Conservation (phyloP, 2,329 filamentous ascomycete genomes). For the Passalora sequoiae region DNA sequence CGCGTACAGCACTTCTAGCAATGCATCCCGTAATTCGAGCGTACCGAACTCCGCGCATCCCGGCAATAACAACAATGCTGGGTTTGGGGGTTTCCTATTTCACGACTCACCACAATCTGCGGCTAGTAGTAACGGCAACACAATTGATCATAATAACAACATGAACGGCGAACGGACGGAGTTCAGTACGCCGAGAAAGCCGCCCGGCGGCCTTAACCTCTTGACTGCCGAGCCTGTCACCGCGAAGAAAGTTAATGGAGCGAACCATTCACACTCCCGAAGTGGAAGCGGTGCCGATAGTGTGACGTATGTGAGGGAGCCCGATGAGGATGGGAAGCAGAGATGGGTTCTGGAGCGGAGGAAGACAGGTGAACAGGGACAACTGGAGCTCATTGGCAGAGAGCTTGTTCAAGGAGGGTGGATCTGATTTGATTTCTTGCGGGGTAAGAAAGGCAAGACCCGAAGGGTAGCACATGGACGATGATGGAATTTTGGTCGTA, state of each 20-base stretch:
- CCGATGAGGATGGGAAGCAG: conserved; percentile 54
- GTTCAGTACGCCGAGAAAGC: conserved; percentile 17
- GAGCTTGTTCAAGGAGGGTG: conserved; percentile 57
- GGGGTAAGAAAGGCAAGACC: too few relatives aligned
- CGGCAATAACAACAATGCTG: conserved; percentile 3
- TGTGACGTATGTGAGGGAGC: conserved; percentile 61
- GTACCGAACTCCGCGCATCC: conserved; percentile 12
- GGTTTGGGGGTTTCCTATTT: conserved; percentile 7
- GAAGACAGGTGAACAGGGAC: conserved; percentile 59
- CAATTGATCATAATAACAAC: too few relatives aligned
- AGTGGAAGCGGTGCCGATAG: conserved; percentile 57
- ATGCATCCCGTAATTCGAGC: conserved; percentile 15
- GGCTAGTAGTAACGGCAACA: conserved; percentile 12
- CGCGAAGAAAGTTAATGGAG: conserved; percentile 16
- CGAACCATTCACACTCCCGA: conserved; percentile 23
- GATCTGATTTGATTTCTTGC: too few relatives aligned
- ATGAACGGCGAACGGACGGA: conserved; percentile 8
- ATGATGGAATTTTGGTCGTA: too few relatives aligned
- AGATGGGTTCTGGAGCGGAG: conserved; percentile 67
- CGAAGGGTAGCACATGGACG: too few relatives aligned
- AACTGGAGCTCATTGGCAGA: conserved; percentile 60
- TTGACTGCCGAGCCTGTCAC: conserved; percentile 18
- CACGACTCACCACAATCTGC: conserved; percentile 20
- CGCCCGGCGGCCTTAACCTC: conserved; percentile 4
- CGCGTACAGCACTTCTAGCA: conserved; percentile 23